Percentiles rank a stretch among this genome's conserved stretches.
These are phyloP conservation scores for Arachis monticola DNA, from an alignment of 331 rosid genomes.

Conservation along the genomic window DNA sequence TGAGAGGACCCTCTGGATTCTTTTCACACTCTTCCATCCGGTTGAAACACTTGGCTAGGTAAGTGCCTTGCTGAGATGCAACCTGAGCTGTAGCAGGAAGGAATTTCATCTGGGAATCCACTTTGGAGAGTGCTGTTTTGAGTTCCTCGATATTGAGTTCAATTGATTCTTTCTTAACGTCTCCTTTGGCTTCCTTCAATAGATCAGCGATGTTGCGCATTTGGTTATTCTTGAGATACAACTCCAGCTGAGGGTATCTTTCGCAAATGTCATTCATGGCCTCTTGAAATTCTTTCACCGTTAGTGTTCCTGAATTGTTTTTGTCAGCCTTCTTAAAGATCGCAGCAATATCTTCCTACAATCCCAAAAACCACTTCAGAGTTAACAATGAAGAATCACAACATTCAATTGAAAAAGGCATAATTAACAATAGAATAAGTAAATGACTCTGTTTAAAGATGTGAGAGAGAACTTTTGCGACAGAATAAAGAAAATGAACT, in stretches of 20 bases:
- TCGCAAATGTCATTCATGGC: slow-evolving; percentile 77
- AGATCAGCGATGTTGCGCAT: slow-evolving; percentile 74
- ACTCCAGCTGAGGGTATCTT: slow-evolving; percentile 94
- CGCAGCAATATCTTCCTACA: slow-evolving; percentile 80
- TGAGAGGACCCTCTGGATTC: slow-evolving; percentile 90
- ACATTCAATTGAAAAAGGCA: slow-evolving; percentile 9
- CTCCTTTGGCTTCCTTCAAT: slow-evolving; percentile 65
- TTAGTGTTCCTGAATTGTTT: slow-evolving; percentile 82
- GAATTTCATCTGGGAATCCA: slow-evolving; percentile 92
- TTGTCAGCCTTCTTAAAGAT: slow-evolving; percentile 84
- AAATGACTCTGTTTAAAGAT: background rate
- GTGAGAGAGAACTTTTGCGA: background rate
- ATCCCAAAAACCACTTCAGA: slow-evolving; percentile 23
- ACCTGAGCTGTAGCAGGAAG: slow-evolving; percentile 99
- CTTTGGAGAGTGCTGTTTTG: slow-evolving; percentile 82
- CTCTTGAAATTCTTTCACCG: slow-evolving; percentile 70
- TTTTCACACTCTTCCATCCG: slow-evolving; percentile 80
- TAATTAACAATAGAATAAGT: background rate
- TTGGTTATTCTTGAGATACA: slow-evolving; percentile 76
- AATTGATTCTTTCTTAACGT: slow-evolving; percentile 55
- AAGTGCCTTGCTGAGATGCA: slow-evolving; percentile 93
- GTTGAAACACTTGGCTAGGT: slow-evolving; percentile 83
- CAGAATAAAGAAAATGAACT: too few relatives aligned
- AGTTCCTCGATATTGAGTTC: slow-evolving; percentile 77
- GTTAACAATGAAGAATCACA: slow-evolving; percentile 13